phyloP scores from a whole-genome alignment of 371 early-diverging fungal species.

The Sanchytrium tribonematis region DNA sequence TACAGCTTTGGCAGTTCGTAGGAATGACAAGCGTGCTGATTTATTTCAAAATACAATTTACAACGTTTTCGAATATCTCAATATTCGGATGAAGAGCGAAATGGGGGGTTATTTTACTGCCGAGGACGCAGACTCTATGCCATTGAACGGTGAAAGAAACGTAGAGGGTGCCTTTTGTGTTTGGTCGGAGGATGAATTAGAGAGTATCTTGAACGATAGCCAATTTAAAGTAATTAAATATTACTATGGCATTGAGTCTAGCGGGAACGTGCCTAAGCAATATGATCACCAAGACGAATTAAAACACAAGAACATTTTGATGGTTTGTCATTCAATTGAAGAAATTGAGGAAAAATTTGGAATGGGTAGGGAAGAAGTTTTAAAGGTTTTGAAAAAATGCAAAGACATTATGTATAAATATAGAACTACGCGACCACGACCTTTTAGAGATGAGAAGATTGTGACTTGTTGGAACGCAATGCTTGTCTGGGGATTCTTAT shows the following conservation, averaged over 20 bases:
- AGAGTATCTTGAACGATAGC: conserved; percentile 12
- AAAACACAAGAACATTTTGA: conserved; percentile 26
- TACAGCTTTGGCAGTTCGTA: conserved; percentile 6
- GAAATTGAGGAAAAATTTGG: conserved; percentile 17
- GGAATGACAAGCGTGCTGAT: conserved; percentile 16
- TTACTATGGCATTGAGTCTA: conserved; percentile 19
- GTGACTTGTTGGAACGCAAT: conserved; percentile 9
- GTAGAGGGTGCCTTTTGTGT: conserved; percentile 38
- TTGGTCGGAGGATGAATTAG: conserved; percentile 24
- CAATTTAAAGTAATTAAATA: conserved; percentile 15
- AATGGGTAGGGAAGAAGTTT: conserved; percentile 10
- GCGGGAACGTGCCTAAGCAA: conserved; percentile 24
- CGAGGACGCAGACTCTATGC: conserved; percentile 37
- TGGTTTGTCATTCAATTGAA: conserved; percentile 12
- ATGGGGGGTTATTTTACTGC: conserved; percentile 35
- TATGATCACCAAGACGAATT: conserved; percentile 34
- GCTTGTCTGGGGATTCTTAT: conserved; percentile 7
- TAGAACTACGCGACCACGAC: conserved; percentile 23
- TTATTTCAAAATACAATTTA: conserved; percentile 14
- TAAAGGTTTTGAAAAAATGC: conserved; percentile 9
- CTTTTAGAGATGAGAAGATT: conserved; percentile 31
- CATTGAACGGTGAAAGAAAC: conserved; percentile 14
- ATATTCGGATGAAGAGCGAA: conserved; percentile 17
- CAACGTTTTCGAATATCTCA: conserved; percentile 27
- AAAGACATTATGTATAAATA: conserved; percentile 17